These are phyloP conservation scores for Primulina tabacum DNA, from an alignment of 257 asterid genomes.

Conservation along the genomic window DNA sequence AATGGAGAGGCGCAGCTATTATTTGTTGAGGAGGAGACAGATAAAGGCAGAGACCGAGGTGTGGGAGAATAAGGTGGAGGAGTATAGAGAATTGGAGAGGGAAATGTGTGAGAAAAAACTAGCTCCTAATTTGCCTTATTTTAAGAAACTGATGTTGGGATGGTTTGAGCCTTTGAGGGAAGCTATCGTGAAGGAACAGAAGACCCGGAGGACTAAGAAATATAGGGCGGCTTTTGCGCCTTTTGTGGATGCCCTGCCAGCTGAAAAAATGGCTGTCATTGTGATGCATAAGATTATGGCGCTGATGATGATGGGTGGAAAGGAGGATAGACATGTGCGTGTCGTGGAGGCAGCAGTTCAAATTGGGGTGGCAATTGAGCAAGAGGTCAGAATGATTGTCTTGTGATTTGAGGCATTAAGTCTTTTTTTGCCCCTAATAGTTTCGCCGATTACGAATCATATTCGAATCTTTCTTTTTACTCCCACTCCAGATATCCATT, in stretches of 20 bases:
- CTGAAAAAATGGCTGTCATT: conserved; percentile 90
- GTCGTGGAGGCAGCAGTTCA: conserved; percentile 90
- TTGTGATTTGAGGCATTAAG: conserved; percentile 11
- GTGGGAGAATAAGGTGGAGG: conserved; percentile 88
- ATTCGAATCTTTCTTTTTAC: not conserved
- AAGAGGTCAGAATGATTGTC: conserved; percentile 58
- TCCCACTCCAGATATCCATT: not conserved
- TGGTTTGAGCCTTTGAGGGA: conserved; percentile 91
- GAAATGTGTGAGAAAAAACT: conserved; percentile 91
- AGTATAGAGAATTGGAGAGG: conserved; percentile 78
- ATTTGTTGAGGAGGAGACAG: conserved; percentile 68
- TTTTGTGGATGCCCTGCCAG: conserved; percentile 62
- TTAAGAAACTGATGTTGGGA: conserved; percentile 74
- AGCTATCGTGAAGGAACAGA: conserved; percentile 79
- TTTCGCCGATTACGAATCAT: not conserved
- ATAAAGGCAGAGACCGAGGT: conserved; percentile 86
- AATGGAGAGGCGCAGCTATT: conserved; percentile 71
- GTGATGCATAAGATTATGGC: conserved; percentile 96
- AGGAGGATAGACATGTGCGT: conserved; percentile 70
- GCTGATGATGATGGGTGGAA: conserved; percentile 84
- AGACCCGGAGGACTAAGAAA: conserved; percentile 50
- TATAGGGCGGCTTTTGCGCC: conserved; percentile 69
- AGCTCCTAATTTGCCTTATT: conserved; percentile 85
- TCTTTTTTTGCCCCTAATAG: not conserved
- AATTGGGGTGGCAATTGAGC: conserved; percentile 77